phyloP scores from a whole-genome alignment of 2,329 filamentous ascomycete species.

The Claviceps humidiphila region DNA sequence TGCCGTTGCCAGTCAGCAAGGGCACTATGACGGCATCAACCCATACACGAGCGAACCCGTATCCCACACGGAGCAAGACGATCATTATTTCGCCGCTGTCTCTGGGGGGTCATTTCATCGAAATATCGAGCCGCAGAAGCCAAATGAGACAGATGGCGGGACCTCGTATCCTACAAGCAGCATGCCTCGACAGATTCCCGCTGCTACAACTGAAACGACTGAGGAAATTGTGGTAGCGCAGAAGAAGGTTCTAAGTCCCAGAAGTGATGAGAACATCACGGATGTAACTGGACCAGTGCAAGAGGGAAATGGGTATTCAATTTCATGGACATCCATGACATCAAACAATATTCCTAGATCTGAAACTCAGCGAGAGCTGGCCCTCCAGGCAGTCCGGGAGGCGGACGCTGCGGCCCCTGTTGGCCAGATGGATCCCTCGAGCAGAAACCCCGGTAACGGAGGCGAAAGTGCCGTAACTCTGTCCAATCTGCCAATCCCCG shows the following conservation, averaged over 20 bases:
- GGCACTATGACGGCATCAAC: conserved; percentile 41
- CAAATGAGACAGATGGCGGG: background rate
- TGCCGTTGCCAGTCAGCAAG: conserved; percentile 35
- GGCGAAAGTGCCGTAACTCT: conserved; percentile 40
- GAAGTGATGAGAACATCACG: conserved; percentile 4
- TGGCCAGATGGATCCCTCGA: conserved; percentile 1
- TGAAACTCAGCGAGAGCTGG: conserved; percentile 12
- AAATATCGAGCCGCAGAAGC: conserved; percentile 7
- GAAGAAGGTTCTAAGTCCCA: background rate
- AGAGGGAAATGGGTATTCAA: conserved; percentile 7
- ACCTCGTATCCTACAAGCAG: background rate
- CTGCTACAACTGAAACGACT: background rate
- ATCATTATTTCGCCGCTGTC: conserved; percentile 10
- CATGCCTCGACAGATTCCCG: background rate
- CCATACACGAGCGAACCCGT: conserved; percentile 39
- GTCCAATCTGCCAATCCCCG: conserved; percentile 56
- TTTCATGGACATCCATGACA: conserved; percentile 6
- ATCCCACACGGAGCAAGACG: conserved; percentile 7
- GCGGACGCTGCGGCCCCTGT: conserved; percentile 5
- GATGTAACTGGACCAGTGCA: conserved; percentile 6
- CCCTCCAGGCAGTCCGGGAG: conserved; percentile 9
- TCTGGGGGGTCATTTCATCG: conserved; percentile 6
- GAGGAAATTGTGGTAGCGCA: background rate
- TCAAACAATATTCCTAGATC: conserved; percentile 9
- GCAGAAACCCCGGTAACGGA: conserved; percentile 17